A percentile compares a stretch with the other conserved stretches of the same genome.
Conservation (phyloP, 1,284 basidiomycete genomes). For the Cutaneotrichosporon sp. region DNA sequence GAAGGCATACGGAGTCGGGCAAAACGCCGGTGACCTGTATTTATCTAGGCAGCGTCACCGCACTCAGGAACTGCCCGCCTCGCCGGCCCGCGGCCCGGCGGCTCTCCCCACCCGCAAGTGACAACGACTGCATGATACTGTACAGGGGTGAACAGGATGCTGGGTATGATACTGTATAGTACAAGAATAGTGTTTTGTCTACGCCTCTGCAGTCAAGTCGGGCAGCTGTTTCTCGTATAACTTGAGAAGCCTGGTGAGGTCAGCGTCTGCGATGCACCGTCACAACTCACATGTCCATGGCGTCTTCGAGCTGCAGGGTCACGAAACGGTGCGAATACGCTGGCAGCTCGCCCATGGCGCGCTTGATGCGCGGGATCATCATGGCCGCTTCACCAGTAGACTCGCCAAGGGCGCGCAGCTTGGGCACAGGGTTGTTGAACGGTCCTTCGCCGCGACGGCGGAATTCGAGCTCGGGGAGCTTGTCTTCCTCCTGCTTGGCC, state of each 20-base stretch:
- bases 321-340: constrained; percentile 83
- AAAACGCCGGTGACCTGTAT: too few relatives aligned
- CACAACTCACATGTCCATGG: constrained; percentile 61
- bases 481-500: neutral
- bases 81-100: too few relatives aligned
- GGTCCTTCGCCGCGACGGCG: constrained; percentile 18
- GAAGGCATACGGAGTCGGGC: too few relatives aligned
- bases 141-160: constrained; percentile 10
- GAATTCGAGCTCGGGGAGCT: constrained; percentile 11
- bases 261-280: neutral
- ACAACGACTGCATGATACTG: neutral
- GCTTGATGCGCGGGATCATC: constrained; percentile 71
- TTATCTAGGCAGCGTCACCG: too few relatives aligned
- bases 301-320: constrained; percentile 71
- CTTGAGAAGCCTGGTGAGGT: constrained; percentile 53
- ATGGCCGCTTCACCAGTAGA: constrained; percentile 72
- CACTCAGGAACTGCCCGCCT: too few relatives aligned
- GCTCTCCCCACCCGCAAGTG: too few relatives aligned
- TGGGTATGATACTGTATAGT: constrained; percentile 3
- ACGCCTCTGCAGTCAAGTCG: neutral
- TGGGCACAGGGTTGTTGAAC: constrained; percentile 45
- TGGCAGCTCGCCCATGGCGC: constrained; percentile 72
- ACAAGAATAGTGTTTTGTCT: neutral
- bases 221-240: constrained; percentile 71
- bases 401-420: constrained; percentile 76